Base-by-base conservation (phyloP, 345 rosid species). In the Crucihimalaya himalaica region DNA sequence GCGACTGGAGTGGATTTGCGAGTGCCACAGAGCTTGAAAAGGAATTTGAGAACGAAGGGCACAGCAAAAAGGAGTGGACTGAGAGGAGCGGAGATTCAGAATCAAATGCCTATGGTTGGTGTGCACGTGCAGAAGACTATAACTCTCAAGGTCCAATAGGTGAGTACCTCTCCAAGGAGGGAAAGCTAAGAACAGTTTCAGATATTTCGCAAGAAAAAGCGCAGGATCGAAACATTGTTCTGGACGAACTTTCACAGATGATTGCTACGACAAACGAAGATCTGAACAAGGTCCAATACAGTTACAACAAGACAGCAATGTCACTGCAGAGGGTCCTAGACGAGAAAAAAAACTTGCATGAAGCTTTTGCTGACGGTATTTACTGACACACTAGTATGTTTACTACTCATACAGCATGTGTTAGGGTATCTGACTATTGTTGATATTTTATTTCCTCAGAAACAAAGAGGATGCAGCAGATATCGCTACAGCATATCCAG, bases 381-480 rank as follows among this genome's bases (percentile, higher is more conserved):
- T n/a, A 53, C 67, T 56, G 15, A 48, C 27, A 56, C 53, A 19
- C 34, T 48, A 4, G 47, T 50, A 43, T 64, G 27, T 23, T 71
- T 57, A 29, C 34, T 31, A 47, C 43, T 71, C 47, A 39, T 29
- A 6, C 21, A 27, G 42, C 55, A 28, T 29, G 10, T 40, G 25
- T 55, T 63, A 31, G 0, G 39, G 28, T 76, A 54, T 46, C 16
- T 76, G 66, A 75, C 29, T 23, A 3, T 6, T 61, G 19, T 57
- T 35, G 68, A 0, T 28, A 2, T 62, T 50, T 46, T 37, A 66
- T 56, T 76, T 76, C 59, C 15, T 55, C 83, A 95, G 99, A 92
- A 82, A 86, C 87, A 31, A 89, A 85, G 84, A 91, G 82, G 85
- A 78, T 89, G 97, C 96, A 92, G 74, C 83, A 80, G 54, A 64